Evolutionary conservation across 2,329 filamentous ascomycete genomes (phyloP).

Genomic region (Colletotrichum sp.): DNA sequence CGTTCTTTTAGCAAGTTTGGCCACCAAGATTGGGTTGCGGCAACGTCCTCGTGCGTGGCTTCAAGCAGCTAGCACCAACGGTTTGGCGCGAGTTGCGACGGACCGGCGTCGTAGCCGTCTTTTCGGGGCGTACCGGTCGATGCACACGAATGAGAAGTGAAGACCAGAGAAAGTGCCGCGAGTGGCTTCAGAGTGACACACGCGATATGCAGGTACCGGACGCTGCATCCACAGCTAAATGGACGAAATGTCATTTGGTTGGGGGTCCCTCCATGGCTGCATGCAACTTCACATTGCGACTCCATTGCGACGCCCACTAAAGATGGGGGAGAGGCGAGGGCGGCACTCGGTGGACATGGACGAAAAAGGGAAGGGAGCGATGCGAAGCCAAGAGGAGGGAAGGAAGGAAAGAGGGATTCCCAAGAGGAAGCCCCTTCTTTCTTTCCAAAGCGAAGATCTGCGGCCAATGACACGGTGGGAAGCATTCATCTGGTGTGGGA

Average conservation of each 20-base stretch:
- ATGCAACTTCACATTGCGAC: not conserved
- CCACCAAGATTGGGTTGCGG: not conserved
- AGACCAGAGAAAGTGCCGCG: constrained; percentile 2
- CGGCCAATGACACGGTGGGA: not conserved
- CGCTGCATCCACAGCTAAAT: not conserved
- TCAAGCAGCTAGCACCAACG: constrained; percentile 16
- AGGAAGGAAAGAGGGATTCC: not conserved
- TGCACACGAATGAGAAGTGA: not conserved
- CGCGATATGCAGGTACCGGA: constrained; percentile 17
- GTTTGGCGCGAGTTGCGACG: constrained; percentile 4
- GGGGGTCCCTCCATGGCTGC: not conserved
- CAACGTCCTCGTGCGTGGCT: not conserved
- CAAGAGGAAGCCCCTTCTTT: not conserved
- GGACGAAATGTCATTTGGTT: not conserved
- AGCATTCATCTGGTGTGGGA: not conserved
- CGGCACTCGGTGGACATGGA: not conserved
- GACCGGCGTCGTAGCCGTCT: not conserved
- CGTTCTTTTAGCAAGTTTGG: not conserved
- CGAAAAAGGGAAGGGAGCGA: not conserved
- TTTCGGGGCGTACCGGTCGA: constrained; percentile 7
- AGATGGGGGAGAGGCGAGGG: not conserved
- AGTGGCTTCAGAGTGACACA: constrained; percentile 14
- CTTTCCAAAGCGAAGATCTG: constrained; percentile 3
- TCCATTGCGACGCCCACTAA: not conserved
- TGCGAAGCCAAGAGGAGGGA: not conserved